Percentiles rank a stretch among this genome's conserved stretches.
Conservation (phyloP, 805 yeast genomes). For the Lachancea quebecensis region DNA sequence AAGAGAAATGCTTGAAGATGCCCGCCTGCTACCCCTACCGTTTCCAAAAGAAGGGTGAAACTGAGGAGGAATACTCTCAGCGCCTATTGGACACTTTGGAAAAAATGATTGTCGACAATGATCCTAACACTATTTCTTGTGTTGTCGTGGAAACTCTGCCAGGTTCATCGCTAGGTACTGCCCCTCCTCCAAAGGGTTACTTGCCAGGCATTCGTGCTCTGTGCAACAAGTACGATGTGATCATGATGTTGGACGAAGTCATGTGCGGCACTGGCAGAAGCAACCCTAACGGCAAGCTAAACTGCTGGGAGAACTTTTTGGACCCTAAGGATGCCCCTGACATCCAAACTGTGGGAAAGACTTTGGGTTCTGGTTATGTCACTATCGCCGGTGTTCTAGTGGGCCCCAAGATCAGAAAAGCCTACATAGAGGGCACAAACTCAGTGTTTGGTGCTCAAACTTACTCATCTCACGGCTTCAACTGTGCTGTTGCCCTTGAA, state of each 20-base stretch:
- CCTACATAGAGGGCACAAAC: conserved; percentile 36
- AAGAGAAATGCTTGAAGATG: conserved; percentile 24
- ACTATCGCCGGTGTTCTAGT: conserved; percentile 42
- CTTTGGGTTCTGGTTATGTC: conserved; percentile 43
- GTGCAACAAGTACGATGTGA: conserved; percentile 45
- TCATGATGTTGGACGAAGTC: conserved; percentile 47
- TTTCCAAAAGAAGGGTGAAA: conserved; percentile 29
- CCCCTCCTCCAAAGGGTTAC: conserved; percentile 41
- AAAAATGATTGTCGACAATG: conserved; percentile 36
- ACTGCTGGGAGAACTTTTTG: conserved; percentile 41
- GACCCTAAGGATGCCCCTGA: conserved; percentile 38
- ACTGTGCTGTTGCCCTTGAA: conserved; percentile 41
- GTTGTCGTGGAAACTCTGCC: conserved; percentile 41
- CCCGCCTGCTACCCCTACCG: conserved; percentile 33
- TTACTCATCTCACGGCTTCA: conserved; percentile 43
- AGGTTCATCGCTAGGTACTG: conserved; percentile 42
- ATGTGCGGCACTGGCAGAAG: conserved; percentile 53
- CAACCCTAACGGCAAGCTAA: conserved; percentile 36
- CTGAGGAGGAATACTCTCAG: conserved; percentile 36
- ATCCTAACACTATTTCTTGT: conserved; percentile 38
- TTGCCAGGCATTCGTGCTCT: conserved; percentile 41
- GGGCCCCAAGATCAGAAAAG: conserved; percentile 35
- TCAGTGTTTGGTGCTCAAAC: conserved; percentile 42
- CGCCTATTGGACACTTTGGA: conserved; percentile 38
- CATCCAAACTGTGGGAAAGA: conserved; percentile 43